Conservation (phyloP, 2,329 filamentous ascomycete species). For the Cladobotryum mycophilum region DNA sequence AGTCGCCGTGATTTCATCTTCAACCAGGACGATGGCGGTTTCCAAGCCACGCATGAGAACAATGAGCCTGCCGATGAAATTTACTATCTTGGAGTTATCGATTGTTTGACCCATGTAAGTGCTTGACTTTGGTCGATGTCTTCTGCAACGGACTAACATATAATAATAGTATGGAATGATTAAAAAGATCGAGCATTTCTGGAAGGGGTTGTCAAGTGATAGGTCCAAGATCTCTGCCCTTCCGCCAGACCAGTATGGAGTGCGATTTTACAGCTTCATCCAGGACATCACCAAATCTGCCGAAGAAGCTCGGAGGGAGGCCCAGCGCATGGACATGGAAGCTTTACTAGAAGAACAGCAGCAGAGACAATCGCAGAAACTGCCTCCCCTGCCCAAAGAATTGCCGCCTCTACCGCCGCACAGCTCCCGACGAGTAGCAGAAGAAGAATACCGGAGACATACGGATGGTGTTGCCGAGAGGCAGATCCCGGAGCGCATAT, state of each 20-base stretch:
- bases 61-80: slow-evolving; percentile 81
- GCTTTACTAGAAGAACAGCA: slow-evolving; percentile 36
- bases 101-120: slow-evolving; percentile 93
- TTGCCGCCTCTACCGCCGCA: slow-evolving; percentile 37
- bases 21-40: slow-evolving; percentile 89
- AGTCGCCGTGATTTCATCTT: slow-evolving; percentile 71
- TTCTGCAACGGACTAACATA: slow-evolving; percentile 16
- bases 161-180: slow-evolving; percentile 74
- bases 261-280: slow-evolving; percentile 91
- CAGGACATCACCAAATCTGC: slow-evolving; percentile 82
- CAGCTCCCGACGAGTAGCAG: slow-evolving; percentile 35
- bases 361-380: slow-evolving; percentile 33
- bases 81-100: slow-evolving; percentile 97
- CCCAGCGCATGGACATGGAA: slow-evolving; percentile 52
- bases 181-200: slow-evolving; percentile 94
- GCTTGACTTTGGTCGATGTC: not conserved
- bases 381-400: slow-evolving; percentile 42
- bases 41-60: slow-evolving; percentile 87
- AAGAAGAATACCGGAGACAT: slow-evolving; percentile 29
- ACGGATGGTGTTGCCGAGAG: slow-evolving; percentile 32
- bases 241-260: slow-evolving; percentile 82
- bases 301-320: slow-evolving; percentile 73
- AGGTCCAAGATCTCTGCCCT: slow-evolving; percentile 87
- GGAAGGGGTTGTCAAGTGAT: slow-evolving; percentile 84
- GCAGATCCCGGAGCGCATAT: slow-evolving; percentile 55